Evolutionary conservation across 768 basidiomycete species (phyloP).

Genomic region (Psilocybe azurescens): DNA sequence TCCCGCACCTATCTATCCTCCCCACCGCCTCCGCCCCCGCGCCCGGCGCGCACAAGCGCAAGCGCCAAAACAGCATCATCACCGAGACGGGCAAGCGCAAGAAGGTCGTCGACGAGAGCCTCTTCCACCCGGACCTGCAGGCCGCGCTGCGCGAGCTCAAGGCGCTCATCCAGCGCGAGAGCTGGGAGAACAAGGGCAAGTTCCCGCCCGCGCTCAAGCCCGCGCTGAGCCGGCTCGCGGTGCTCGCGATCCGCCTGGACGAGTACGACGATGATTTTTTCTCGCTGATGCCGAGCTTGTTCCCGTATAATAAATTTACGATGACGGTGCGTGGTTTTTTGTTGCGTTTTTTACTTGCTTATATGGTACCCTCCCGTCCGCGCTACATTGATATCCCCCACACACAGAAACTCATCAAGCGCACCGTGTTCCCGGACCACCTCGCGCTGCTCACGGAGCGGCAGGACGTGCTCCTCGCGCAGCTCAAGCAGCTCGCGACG

Average conservation of each 20-base stretch:
- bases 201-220: constrained; percentile 88
- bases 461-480: constrained; percentile 70
- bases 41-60: constrained; percentile 54
- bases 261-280: constrained; percentile 95
- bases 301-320: constrained; percentile 96
- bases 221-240: constrained; percentile 67
- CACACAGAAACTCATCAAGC: constrained; percentile 87
- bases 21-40: constrained; percentile 38
- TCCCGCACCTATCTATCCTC: constrained; percentile 13
- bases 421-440: constrained; percentile 83
- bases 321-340: constrained; percentile 67
- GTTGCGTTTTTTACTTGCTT: not conserved
- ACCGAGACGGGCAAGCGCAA: constrained; percentile 72
- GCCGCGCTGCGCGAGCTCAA: constrained; percentile 64
- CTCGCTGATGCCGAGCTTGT: constrained; percentile 81
- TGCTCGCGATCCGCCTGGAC: constrained; percentile 80
- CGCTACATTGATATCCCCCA: not conserved
- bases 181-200: constrained; percentile 83
- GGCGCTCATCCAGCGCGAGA: constrained; percentile 62
- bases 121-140: constrained; percentile 77
- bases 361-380: not conserved
- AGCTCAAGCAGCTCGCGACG: constrained; percentile 64
- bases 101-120: constrained; percentile 67
- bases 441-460: constrained; percentile 64
- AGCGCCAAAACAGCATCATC: constrained; percentile 51